Evolutionary conservation across 2,329 filamentous ascomycete genomes (phyloP).

Genomic region (Pseudonectria buxi): DNA sequence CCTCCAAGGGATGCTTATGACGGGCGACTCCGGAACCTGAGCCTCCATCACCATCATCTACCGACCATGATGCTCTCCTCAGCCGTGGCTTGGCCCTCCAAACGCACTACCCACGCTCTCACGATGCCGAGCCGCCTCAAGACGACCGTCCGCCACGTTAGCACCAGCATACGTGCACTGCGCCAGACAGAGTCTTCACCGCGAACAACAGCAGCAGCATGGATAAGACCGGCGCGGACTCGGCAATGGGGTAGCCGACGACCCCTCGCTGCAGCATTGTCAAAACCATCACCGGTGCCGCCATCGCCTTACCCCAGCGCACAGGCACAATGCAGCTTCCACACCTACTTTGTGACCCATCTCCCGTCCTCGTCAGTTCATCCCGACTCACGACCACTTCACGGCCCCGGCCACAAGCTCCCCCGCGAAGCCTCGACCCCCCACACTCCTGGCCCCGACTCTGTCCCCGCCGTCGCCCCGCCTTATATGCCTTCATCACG

Average conservation of each 20-base stretch:
- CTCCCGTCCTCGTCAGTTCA: slow-evolving; percentile 89
- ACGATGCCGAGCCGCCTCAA: too few species aligned
- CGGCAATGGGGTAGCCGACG: slow-evolving; percentile 8
- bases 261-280: slow-evolving; percentile 3
- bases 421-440: slow-evolving; percentile 79
- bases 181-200: too few species aligned
- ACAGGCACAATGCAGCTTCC: slow-evolving; percentile 53
- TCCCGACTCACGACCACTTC: slow-evolving; percentile 64
- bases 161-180: too few species aligned
- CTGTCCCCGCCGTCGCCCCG: slow-evolving; percentile 52
- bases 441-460: slow-evolving; percentile 52
- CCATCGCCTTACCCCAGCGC: slow-evolving; percentile 7
- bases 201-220: neutral
- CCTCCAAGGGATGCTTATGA: slow-evolving; percentile 19
- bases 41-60: slow-evolving; percentile 4
- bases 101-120: too few species aligned
- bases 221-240: slow-evolving; percentile 6
- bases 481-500: slow-evolving; percentile 51
- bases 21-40: slow-evolving; percentile 4
- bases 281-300: neutral
- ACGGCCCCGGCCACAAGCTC: slow-evolving; percentile 72
- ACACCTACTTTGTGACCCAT: slow-evolving; percentile 97
- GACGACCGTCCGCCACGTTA: too few species aligned
- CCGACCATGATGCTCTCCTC: slow-evolving; percentile 19
- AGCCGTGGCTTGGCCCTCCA: too few species aligned